Evolutionary conservation across 2,329 filamentous ascomycete genomes (phyloP), one percentile per base, ranked within the genome.

Genomic region (Calonectria pteridis): DNA sequence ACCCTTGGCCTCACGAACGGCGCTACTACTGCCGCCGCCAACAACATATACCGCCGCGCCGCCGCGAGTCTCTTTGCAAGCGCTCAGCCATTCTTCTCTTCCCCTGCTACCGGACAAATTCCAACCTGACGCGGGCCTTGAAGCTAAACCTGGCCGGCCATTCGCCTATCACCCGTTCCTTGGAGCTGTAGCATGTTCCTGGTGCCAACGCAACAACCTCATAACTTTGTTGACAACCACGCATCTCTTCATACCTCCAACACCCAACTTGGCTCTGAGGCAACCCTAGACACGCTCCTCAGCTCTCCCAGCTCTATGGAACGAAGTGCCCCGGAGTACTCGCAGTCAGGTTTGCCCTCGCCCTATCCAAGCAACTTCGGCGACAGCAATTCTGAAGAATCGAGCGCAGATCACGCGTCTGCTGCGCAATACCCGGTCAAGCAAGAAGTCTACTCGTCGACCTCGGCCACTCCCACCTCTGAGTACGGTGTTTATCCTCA

Each of bases 331-430:
- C 87, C 92, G 88, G 93, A 95, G 86, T 95, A 94, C 88, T 91
- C 93, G 91, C 93, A 95, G 91, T 92, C 93, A 95, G 94, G 93
- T 95, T 95, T 94, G 93, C 92, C 89, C 85, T 91, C 91, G 89
- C 91, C 91, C 87, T 92, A 92, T 87, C 89, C 91, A 84, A 90
- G 88, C 87, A 89, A 89, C 85, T 89, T 89, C 86, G 90, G 88
- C 88, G 89, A 91, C 89, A 87, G 91, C 87, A 91, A 93, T 89
- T 96, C 95, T 95, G 95, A 97, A 94, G 93, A 90, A 85, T 91
- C 93, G 85, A 88, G 90, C 88, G 92, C 94, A 97, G 96, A 98
- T 94, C 94, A 95, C 90, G 90, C 94, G 87, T 94, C 95, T 94
- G 93, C 94, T 94, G 94, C 94, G 88, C 94, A 96, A 87, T 98